These are phyloP conservation scores for Gymnopilus dilepis DNA, from an alignment of 768 basidiomycete genomes.

Conservation along the genomic window DNA sequence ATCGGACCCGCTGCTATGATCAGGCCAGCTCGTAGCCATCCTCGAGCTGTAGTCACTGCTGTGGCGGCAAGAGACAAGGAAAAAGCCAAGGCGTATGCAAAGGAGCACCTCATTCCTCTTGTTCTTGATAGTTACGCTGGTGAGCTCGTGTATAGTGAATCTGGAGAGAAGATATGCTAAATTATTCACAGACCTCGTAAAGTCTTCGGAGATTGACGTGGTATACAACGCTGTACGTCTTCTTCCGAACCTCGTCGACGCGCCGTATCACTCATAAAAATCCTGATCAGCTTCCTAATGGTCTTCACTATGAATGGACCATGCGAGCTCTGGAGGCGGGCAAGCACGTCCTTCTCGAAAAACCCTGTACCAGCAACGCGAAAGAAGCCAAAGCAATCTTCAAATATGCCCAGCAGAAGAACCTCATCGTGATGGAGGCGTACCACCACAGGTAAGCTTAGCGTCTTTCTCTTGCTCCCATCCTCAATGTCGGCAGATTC, in stretches of 20 bases:
- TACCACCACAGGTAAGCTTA: constrained; percentile 50
- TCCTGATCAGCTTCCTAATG: constrained; percentile 63
- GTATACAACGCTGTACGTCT: constrained; percentile 55
- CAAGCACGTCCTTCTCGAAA: constrained; percentile 72
- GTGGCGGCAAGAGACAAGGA: constrained; percentile 56
- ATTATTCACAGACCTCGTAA: constrained; percentile 29
- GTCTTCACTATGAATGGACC: constrained; percentile 71
- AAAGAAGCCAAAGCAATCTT: constrained; percentile 49
- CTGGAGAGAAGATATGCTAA: neutral
- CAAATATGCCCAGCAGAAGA: constrained; percentile 47
- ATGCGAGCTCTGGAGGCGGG: constrained; percentile 68
- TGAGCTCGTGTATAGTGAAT: neutral
- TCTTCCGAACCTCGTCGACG: neutral
- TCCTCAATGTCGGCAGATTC: constrained; percentile 43
- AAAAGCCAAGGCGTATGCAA: constrained; percentile 52
- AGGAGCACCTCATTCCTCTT: constrained; percentile 53
- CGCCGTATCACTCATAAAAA: constrained; percentile 45
- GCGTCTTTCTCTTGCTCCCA: neutral
- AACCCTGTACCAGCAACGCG: constrained; percentile 59
- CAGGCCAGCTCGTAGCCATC: constrained; percentile 50
- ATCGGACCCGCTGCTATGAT: neutral
- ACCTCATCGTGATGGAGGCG: constrained; percentile 62
- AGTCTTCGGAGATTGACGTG: constrained; percentile 53
- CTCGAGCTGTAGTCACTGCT: constrained; percentile 54
- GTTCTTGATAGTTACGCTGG: constrained; percentile 53